Percentiles rank a stretch among this genome's conserved stretches.
phyloP scores from a whole-genome alignment of 2,329 filamentous ascomycete species.

The Penicillium sp. region DNA sequence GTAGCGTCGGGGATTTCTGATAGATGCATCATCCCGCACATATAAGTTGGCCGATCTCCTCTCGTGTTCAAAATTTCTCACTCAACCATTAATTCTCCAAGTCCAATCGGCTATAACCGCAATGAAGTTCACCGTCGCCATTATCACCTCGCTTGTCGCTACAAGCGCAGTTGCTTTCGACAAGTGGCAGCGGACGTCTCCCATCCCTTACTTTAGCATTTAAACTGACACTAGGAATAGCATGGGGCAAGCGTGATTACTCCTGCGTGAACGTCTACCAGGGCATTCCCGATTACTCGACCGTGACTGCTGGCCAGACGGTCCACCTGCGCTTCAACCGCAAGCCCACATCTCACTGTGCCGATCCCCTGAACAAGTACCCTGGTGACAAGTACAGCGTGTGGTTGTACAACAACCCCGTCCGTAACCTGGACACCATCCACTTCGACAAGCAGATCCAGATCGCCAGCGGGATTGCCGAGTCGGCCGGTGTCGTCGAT shows the following conservation, averaged over 20 bases:
- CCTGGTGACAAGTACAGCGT: conserved; percentile 25
- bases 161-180: conserved; percentile 30
- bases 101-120: conserved; percentile 1
- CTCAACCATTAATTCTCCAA: not conserved
- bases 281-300: conserved; percentile 32
- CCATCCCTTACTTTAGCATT: not conserved
- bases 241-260: conserved; percentile 37
- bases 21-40: not conserved
- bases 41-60: not conserved
- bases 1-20: conserved; percentile 7
- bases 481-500: conserved; percentile 18
- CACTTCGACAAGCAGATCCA: conserved; percentile 21
- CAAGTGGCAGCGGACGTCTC: conserved; percentile 29
- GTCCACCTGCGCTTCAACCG: conserved; percentile 31
- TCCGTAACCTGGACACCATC: conserved; percentile 22
- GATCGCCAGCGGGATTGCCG: conserved; percentile 20
- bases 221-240: conserved; percentile 13
- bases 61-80: not conserved
- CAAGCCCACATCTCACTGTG: conserved; percentile 25
- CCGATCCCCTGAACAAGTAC: conserved; percentile 19
- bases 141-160: conserved; percentile 26
- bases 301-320: conserved; percentile 24
- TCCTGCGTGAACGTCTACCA: conserved; percentile 34
- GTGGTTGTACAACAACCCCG: conserved; percentile 33
- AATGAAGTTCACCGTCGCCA: conserved; percentile 32